These are phyloP conservation scores for Lecanosticta acicola DNA, from an alignment of 2,329 filamentous ascomycete genomes.

Conservation along the genomic window DNA sequence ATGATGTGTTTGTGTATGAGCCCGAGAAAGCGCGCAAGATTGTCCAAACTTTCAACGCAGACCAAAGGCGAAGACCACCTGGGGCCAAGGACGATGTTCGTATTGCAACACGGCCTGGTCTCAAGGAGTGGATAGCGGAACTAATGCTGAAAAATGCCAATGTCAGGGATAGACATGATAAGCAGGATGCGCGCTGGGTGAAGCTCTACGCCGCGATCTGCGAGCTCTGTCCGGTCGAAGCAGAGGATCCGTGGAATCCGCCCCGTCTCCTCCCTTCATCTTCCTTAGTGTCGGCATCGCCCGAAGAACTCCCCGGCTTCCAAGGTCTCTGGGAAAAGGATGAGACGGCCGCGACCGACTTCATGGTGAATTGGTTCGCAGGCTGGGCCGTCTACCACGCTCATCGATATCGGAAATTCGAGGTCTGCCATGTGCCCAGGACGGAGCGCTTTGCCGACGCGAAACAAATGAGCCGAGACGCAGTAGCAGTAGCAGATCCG, in stretches of 20 bases:
- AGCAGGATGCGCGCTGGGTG: conserved; percentile 12
- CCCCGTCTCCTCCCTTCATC: conserved; percentile 15
- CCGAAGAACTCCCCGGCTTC: conserved; percentile 23
- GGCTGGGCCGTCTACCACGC: conserved; percentile 24
- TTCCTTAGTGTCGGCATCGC: conserved; percentile 21
- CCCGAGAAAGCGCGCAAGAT: conserved; percentile 36
- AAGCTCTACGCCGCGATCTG: conserved; percentile 23
- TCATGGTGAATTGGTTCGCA: conserved; percentile 32
- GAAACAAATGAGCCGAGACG: conserved; percentile 2
- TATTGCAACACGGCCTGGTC: conserved; percentile 26
- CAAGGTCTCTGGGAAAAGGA: conserved; percentile 22
- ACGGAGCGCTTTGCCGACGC: conserved; percentile 8
- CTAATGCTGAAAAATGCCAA: conserved; percentile 11
- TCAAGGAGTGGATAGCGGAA: conserved; percentile 25
- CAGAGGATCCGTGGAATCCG: conserved; percentile 15
- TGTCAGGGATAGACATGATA: conserved; percentile 11
- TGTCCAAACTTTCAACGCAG: conserved; percentile 32
- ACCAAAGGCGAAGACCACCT: conserved; percentile 25
- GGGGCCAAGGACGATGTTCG: conserved; percentile 20
- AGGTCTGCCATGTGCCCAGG: conserved; percentile 20
- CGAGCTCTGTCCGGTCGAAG: conserved; percentile 24
- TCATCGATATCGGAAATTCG: conserved; percentile 25
- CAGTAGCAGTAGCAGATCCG: conserved; percentile 12
- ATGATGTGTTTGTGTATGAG: conserved; percentile 38
- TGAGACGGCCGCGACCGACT: conserved; percentile 23